These are phyloP conservation scores for Magnaporthiopsis incrustans DNA, from an alignment of 2,329 filamentous ascomycete genomes.

Conservation along the genomic window DNA sequence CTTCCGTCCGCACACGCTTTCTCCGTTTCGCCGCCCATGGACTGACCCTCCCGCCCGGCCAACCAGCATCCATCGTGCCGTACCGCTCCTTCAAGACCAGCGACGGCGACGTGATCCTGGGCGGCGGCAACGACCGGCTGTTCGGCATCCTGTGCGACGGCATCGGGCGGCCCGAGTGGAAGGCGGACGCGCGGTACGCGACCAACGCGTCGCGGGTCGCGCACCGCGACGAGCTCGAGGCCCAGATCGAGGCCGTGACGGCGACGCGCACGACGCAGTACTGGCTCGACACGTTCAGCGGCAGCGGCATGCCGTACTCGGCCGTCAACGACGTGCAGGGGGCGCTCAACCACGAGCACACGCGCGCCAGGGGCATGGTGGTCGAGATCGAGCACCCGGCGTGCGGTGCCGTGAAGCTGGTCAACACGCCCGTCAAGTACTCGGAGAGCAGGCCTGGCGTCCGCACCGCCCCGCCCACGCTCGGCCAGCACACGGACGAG, in stretches of 20 bases:
- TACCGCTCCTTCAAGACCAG: slow-evolving; percentile 77
- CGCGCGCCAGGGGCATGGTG: slow-evolving; percentile 80
- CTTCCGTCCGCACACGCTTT: too few relatives aligned
- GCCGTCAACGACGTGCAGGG: slow-evolving; percentile 88
- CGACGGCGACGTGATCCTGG: slow-evolving; percentile 62
- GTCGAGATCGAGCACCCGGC: slow-evolving; percentile 73
- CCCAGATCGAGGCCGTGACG: slow-evolving; percentile 69
- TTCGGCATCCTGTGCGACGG: slow-evolving; percentile 58
- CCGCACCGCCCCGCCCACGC: slow-evolving; percentile 68
- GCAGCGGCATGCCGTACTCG: slow-evolving; percentile 85
- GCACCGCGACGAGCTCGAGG: slow-evolving; percentile 70
- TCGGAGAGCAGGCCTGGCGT: slow-evolving; percentile 73
- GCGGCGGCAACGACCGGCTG: slow-evolving; percentile 64
- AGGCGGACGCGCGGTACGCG: slow-evolving; percentile 47
- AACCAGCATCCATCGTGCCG: slow-evolving; percentile 83
- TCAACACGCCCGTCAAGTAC: slow-evolving; percentile 93
- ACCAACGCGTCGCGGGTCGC: slow-evolving; percentile 57
- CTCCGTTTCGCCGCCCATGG: neutral
- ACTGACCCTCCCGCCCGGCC: too few relatives aligned
- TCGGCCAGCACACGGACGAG: slow-evolving; percentile 83
- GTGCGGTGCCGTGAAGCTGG: slow-evolving; percentile 80
- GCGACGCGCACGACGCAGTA: slow-evolving; percentile 71
- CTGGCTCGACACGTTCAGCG: slow-evolving; percentile 81
- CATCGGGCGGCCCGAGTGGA: slow-evolving; percentile 51
- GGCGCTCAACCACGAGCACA: slow-evolving; percentile 78